Evolutionary conservation across 1,284 basidiomycete genomes (phyloP), one percentile per base, ranked within the genome.

Genomic region (Cutaneotrichosporon mucoides): DNA sequence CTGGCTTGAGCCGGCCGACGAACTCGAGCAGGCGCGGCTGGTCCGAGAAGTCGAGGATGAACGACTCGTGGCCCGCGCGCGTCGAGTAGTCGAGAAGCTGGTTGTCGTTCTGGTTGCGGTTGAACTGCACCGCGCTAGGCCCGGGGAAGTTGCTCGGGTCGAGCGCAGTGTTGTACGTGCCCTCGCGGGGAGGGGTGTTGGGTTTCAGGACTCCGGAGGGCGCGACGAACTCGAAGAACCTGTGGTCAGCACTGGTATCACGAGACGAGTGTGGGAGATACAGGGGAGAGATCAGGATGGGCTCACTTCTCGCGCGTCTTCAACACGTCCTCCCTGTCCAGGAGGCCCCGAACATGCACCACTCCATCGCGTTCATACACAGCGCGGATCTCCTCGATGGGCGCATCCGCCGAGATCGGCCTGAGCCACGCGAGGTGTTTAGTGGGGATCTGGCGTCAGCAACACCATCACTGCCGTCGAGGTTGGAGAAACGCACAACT

Each of bases 291-390:
- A 24, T 24, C 24, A 24, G 24, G 24, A 24, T 7, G 11, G 5
- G 44, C 60, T 51, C 49, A 56, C 57, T 45, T 24, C n/a, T 40
- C n/a, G 13, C 62, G 49, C 1, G 40, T 41, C 5, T 42, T 35
- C n/a, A 59, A 33, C 5, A 61, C 60, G 6, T 61, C 41, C 11
- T 59, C 54, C n/a, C 53, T 41, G 1, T 48, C 43, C 8, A 64
- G 56, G 4, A 64, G 35, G 34, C 63, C 63, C 8, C 41, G 41
- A 54, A 64, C 24, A 36, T 61, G 63, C 10, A 64, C 54, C 2
- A 64, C 63, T 24, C 63, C 63, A 51, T 64, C 59, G 35, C 59
- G 60, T 24, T 61, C 52, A 44, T 61, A 64, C n/a, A 34, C 53
- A 7, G 50, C 54, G 15, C 60, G 59, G 7, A 64, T 56, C 37